Evolutionary conservation across 306 rosid species (phyloP).

Genomic region (Lotus japonicus): DNA sequence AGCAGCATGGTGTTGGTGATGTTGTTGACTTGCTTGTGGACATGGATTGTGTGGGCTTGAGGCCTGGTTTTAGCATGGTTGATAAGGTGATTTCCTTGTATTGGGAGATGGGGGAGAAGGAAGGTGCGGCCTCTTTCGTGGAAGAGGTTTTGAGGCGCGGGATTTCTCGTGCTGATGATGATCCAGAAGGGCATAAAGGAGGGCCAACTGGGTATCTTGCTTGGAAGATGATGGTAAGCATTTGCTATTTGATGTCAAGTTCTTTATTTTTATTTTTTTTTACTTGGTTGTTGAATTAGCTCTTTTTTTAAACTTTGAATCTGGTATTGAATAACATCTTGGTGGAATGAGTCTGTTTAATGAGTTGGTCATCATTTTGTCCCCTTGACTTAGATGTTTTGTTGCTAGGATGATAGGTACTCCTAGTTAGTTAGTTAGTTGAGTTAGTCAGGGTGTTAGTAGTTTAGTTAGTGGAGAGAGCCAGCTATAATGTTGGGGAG

Average conservation of each 20-base stretch:
- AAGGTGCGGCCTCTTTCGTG: constrained; percentile 53
- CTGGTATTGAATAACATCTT: background rate
- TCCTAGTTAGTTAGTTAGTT: too few relatives aligned
- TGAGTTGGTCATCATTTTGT: background rate
- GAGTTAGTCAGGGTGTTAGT: too few relatives aligned
- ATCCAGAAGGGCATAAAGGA: constrained; percentile 63
- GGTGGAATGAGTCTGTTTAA: background rate
- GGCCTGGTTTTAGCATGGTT: constrained; percentile 84
- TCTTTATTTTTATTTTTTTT: background rate
- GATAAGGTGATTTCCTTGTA: constrained; percentile 93
- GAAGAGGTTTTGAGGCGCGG: constrained; percentile 75
- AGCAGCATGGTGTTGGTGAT: constrained; percentile 51
- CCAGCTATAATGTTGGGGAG: too few relatives aligned
- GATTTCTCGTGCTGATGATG: constrained; percentile 39
- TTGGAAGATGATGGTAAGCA: constrained; percentile 97
- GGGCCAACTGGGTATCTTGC: constrained; percentile 97
- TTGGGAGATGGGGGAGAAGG: constrained; percentile 93
- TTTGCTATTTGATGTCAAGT: background rate
- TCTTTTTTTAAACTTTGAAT: constrained; percentile 8
- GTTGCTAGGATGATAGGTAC: background rate
- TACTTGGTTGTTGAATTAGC: background rate
- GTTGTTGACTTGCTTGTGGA: constrained; percentile 93
- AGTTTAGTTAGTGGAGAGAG: too few relatives aligned
- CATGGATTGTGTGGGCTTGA: constrained; percentile 94
- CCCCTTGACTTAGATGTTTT: constrained; percentile 2